Evolutionary conservation across 2,329 filamentous ascomycete species (phyloP).

Genomic region (Verticillium nonalfalfae): DNA sequence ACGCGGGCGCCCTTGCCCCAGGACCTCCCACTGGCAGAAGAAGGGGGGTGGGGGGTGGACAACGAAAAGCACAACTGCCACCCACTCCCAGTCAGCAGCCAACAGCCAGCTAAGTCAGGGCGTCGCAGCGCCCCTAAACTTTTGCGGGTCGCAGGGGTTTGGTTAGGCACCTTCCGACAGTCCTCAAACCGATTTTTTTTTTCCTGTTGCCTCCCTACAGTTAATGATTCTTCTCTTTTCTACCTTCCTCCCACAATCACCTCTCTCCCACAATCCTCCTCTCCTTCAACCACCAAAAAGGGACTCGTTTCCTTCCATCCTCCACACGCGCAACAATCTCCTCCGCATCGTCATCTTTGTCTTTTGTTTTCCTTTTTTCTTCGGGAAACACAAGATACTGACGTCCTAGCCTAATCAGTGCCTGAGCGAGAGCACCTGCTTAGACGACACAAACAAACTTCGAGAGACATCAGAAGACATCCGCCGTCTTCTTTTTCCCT

Average conservation of each 20-base stretch:
- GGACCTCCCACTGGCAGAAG: neutral
- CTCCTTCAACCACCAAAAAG: conserved; percentile 19
- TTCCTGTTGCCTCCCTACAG: conserved; percentile 21
- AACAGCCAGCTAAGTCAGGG: neutral
- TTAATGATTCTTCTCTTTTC: conserved; percentile 16
- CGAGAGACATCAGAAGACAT: conserved; percentile 24
- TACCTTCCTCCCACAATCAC: conserved; percentile 17
- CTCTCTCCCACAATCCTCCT: conserved; percentile 12
- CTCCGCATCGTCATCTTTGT: conserved; percentile 18
- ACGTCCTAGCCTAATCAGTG: conserved; percentile 10
- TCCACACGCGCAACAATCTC: conserved; percentile 7
- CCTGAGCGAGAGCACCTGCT: conserved; percentile 9
- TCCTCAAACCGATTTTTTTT: conserved; percentile 26
- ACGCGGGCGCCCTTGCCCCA: neutral
- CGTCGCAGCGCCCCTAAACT: conserved; percentile 3
- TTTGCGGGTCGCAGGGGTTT: conserved; percentile 8
- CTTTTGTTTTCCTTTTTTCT: conserved; percentile 39
- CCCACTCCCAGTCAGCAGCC: neutral
- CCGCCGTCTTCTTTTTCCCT: conserved; percentile 17
- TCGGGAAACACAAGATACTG: conserved; percentile 22
- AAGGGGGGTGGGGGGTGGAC: neutral
- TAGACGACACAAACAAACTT: conserved; percentile 20
- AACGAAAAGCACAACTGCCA: neutral
- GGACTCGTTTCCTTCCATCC: conserved; percentile 19
- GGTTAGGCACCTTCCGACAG: conserved; percentile 23